These are phyloP conservation scores for Alloascoidea africana DNA, from an alignment of 805 yeast species.

Conservation along the genomic window DNA sequence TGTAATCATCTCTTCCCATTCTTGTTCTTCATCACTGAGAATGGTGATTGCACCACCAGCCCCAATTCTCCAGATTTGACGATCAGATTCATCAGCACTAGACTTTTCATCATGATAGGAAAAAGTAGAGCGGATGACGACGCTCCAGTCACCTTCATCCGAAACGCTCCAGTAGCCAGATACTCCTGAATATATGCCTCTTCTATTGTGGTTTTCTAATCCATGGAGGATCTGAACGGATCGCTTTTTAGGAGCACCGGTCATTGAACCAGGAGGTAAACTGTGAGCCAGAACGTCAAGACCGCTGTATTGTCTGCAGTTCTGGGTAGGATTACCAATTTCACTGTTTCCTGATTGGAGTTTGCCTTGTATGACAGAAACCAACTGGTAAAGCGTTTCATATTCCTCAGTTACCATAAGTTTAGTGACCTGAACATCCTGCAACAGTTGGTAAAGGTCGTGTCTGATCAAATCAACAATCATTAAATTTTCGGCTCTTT, in stretches of 20 bases:
- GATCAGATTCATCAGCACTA: constrained; percentile 15
- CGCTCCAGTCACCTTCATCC: constrained; percentile 91
- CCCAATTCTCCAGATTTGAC: constrained; percentile 63
- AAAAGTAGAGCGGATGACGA: constrained; percentile 73
- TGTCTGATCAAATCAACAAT: constrained; percentile 92
- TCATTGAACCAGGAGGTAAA: constrained; percentile 97
- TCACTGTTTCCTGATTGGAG: constrained; percentile 18
- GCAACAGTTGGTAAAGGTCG: constrained; percentile 59
- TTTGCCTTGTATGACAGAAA: constrained; percentile 70
- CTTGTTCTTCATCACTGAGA: constrained; percentile 66
- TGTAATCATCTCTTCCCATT: constrained; percentile 81
- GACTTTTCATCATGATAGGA: constrained; percentile 36
- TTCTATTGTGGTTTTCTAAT: constrained; percentile 32
- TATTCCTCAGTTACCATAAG: constrained; percentile 91
- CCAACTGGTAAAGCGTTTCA: constrained; percentile 79
- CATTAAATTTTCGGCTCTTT: constrained; percentile 92
- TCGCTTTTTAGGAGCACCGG: constrained; percentile 95
- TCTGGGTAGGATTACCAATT: no score
- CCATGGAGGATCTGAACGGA: constrained; percentile 70
- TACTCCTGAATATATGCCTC: constrained; percentile 91
- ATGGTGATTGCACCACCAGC: constrained; percentile 98
- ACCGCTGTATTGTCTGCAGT: no score
- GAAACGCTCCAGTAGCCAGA: constrained; percentile 90
- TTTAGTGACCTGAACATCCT: constrained; percentile 53
- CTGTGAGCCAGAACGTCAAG: constrained; percentile 66